Evolutionary conservation across 2,329 filamentous ascomycete genomes (phyloP).

Genomic region (Neobulgaria alba): DNA sequence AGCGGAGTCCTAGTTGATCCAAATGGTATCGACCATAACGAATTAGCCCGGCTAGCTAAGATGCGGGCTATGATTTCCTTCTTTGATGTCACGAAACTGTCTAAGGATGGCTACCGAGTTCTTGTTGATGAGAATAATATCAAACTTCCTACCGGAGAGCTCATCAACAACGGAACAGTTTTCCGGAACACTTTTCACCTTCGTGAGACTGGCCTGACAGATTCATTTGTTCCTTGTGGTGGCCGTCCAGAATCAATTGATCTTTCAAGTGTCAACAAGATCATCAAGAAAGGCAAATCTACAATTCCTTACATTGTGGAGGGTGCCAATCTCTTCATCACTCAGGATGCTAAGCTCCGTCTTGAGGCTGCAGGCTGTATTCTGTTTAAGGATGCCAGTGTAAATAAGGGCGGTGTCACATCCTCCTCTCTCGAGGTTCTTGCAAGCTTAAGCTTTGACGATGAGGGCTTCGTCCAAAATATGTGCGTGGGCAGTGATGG

Average conservation of each 20-base stretch:
- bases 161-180: conserved; percentile 80
- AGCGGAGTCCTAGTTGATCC: conserved; percentile 92
- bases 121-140: conserved; percentile 86
- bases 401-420: conserved; percentile 97
- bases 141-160: conserved; percentile 78
- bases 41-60: conserved; percentile 78
- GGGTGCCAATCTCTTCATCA: conserved; percentile 97
- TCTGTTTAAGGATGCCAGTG: conserved; percentile 94
- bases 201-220: conserved; percentile 65
- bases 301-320: conserved; percentile 93
- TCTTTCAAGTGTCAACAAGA: conserved; percentile 72
- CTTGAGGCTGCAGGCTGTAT: conserved; percentile 93
- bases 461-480: conserved; percentile 76
- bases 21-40: conserved; percentile 74
- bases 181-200: conserved; percentile 99
- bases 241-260: conserved; percentile 96
- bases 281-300: conserved; percentile 84
- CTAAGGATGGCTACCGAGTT: conserved; percentile 79
- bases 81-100: conserved; percentile 80
- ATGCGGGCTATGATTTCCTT: conserved; percentile 81
- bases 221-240: conserved; percentile 91
- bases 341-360: conserved; percentile 91
- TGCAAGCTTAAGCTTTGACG: conserved; percentile 89
- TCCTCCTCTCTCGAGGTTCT: conserved; percentile 95
- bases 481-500: conserved; percentile 83